Percentiles rank a stretch among this genome's conserved stretches.
These are phyloP conservation scores for Amanita exitialis DNA, from an alignment of 768 basidiomycete genomes.

Conservation along the genomic window DNA sequence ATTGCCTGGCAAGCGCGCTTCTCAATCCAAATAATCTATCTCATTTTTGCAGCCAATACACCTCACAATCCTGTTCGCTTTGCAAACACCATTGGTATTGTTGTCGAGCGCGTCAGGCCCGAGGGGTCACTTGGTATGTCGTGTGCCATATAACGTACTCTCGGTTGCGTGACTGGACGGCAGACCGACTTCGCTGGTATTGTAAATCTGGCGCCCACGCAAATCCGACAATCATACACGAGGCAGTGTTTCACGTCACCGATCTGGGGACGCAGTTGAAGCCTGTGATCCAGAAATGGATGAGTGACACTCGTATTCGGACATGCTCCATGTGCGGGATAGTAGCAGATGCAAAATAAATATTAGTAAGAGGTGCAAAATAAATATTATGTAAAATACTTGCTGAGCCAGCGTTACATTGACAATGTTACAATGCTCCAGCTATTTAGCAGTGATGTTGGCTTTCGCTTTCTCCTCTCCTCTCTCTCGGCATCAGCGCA, in stretches of 20 bases:
- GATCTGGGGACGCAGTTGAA: slow-evolving; percentile 93
- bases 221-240: slow-evolving; percentile 27
- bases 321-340: slow-evolving; percentile 64
- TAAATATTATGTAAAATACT: no score
- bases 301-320: slow-evolving; percentile 49
- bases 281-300: slow-evolving; percentile 84
- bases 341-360: slow-evolving; percentile 27
- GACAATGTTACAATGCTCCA: no score
- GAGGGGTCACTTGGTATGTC: slow-evolving; percentile 58
- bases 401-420: no score
- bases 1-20: slow-evolving; percentile 58
- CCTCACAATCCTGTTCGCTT: slow-evolving; percentile 95
- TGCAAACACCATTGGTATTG: slow-evolving; percentile 83
- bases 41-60: slow-evolving; percentile 59
- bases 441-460: no score
- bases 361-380: no score
- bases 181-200: slow-evolving; percentile 92
- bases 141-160: not conserved
- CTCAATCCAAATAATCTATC: not conserved
- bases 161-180: not conserved
- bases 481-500: not conserved
- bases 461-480: not conserved
- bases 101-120: slow-evolving; percentile 81
- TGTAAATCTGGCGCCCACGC: slow-evolving; percentile 57
- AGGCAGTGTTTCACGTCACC: slow-evolving; percentile 79